Evolutionary conservation across 2,329 filamentous ascomycete species (phyloP).

Genomic region (Colletotrichum shisoi): DNA sequence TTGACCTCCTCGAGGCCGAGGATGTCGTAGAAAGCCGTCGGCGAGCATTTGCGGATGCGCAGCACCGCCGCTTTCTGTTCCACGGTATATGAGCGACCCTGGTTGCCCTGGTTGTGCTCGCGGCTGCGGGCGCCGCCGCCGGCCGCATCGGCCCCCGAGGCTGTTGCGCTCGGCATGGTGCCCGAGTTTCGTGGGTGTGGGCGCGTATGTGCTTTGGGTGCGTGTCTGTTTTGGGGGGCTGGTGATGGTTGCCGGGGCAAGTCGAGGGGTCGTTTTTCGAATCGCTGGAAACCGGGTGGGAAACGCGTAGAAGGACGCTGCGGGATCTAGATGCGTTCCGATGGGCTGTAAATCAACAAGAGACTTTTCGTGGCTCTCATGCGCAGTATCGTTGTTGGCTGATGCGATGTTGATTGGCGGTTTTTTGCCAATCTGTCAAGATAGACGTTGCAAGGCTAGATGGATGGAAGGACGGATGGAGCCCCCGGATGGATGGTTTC

Average conservation of each 20-base stretch:
- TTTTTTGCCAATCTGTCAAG: constrained; percentile 36
- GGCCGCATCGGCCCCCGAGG: constrained; percentile 63
- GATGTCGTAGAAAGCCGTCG: constrained; percentile 96
- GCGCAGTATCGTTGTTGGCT: constrained; percentile 3
- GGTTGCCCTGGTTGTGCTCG: constrained; percentile 78
- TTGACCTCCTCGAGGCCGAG: constrained; percentile 73
- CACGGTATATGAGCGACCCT: constrained; percentile 79
- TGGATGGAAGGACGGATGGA: constrained; percentile 21
- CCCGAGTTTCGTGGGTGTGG: neutral
- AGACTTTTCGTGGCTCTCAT: constrained; percentile 5
- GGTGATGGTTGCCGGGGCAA: constrained; percentile 20
- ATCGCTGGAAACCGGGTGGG: neutral
- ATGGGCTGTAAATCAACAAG: neutral
- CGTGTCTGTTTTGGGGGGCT: neutral
- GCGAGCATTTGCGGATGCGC: constrained; percentile 81
- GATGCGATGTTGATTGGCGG: constrained; percentile 25
- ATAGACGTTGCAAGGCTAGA: constrained; percentile 31
- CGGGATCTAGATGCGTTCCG: neutral
- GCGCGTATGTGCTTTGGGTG: neutral
- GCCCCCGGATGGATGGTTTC: constrained; percentile 9
- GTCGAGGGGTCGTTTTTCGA: constrained; percentile 3
- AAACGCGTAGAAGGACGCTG: neutral
- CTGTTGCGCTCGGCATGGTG: constrained; percentile 59
- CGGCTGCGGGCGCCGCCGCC: constrained; percentile 57
- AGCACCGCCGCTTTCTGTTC: constrained; percentile 93